Conservation (phyloP, 2,329 filamentous ascomycete species). For the Phoma sp. region DNA sequence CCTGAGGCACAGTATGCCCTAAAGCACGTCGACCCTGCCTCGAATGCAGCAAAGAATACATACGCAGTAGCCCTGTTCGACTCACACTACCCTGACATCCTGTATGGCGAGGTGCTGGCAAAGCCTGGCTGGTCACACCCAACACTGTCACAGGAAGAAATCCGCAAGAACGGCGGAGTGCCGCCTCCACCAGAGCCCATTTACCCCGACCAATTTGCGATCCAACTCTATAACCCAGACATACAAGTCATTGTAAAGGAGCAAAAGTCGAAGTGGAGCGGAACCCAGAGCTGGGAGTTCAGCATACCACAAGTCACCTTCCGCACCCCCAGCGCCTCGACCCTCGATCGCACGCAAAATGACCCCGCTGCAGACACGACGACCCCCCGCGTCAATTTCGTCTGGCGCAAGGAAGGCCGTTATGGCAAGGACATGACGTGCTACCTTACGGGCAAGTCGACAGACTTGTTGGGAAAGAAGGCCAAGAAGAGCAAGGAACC, state of each 20-base stretch:
- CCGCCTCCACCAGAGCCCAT: conserved; percentile 71
- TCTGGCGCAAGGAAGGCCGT: conserved; percentile 87
- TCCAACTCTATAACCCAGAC: conserved; percentile 94
- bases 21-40: conserved; percentile 74
- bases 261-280: conserved; percentile 78
- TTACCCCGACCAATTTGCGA: conserved; percentile 77
- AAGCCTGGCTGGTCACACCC: conserved; percentile 86
- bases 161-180: conserved; percentile 71
- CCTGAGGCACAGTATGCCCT: conserved; percentile 81
- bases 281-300: conserved; percentile 85
- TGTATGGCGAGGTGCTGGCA: conserved; percentile 86
- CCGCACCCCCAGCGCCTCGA: conserved; percentile 76
- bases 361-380: conserved; percentile 60
- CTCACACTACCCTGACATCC: conserved; percentile 76
- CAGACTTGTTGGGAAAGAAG: conserved; percentile 68
- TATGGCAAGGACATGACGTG: conserved; percentile 88
- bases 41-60: conserved; percentile 74
- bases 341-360: conserved; percentile 74
- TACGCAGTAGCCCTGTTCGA: conserved; percentile 89
- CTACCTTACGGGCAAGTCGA: conserved; percentile 79
- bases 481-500: conserved; percentile 78
- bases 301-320: conserved; percentile 89
- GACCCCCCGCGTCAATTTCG: conserved; percentile 79
- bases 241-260: conserved; percentile 75
- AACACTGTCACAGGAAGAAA: conserved; percentile 78